A percentile compares a stretch with the other conserved stretches of the same genome.
These are phyloP conservation scores for Colletotrichum musicola DNA, from an alignment of 2,329 filamentous ascomycete genomes.

Conservation along the genomic window DNA sequence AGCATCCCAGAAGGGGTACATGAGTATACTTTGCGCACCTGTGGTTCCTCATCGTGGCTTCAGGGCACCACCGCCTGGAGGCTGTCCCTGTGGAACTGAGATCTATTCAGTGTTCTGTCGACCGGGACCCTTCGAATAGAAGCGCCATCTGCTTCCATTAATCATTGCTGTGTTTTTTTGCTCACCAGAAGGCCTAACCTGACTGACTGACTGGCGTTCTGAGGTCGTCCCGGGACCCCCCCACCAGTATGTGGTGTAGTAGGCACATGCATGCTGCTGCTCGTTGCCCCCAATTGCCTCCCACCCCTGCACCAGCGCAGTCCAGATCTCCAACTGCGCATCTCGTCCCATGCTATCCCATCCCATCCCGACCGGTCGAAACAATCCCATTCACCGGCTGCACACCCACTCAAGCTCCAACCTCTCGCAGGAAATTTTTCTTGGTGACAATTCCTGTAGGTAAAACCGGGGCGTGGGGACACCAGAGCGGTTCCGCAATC, in stretches of 20 bases:
- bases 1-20: no score
- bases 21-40: neutral
- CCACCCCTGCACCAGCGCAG: conserved; percentile 26
- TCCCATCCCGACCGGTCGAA: conserved; percentile 35
- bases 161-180: neutral
- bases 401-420: conserved; percentile 30
- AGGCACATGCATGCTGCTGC: neutral
- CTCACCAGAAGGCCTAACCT: neutral
- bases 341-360: conserved; percentile 30
- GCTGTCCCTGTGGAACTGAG: neutral
- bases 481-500: conserved; percentile 24
- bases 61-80: neutral
- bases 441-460: neutral
- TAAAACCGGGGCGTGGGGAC: neutral
- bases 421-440: conserved; percentile 5
- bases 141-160: conserved; percentile 1
- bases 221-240: no score
- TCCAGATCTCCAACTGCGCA: conserved; percentile 20
- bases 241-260: no score
- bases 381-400: conserved; percentile 34
- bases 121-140: conserved; percentile 3
- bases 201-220: no score
- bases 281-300: conserved; percentile 8
- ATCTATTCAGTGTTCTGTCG: no score
- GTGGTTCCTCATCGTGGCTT: no score